Evolutionary conservation across 768 basidiomycete species (phyloP), one percentile per base, ranked within the genome.

Genomic region (Lactarius psammicola): DNA sequence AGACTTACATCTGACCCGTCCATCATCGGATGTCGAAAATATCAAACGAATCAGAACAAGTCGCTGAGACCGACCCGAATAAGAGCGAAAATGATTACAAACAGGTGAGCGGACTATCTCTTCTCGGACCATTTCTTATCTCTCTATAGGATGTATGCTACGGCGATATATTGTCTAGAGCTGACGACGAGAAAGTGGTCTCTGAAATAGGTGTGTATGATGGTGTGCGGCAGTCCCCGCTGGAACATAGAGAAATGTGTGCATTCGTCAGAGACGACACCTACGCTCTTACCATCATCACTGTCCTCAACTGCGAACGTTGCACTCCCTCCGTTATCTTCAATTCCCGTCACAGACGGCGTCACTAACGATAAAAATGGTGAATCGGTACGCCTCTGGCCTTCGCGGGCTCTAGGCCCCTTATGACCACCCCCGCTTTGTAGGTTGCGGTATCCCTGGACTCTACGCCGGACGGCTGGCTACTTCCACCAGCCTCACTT

Each of bases 361-460:
- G 11, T 31, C 18, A 28, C 55, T 28, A 62, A 49, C 13, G 30
- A n/a, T 20, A 3, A 53, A 28, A 18, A 42, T 31, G 51, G 38
- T 20, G 61, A 51, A 7, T 38, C 20, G 30, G 60, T 65, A 51
- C 13, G 60, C 36, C 20, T 53, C 49, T 28, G 23, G 51, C 18
- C 8, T 51, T 36, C 10, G 34, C 10, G 1, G 11, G 33, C 18
- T 57, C 60, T 54, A 20, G 28, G 23, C 3, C 23, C 1, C 2
- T 20, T 56, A 15, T 33, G 60, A 33, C 44, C 1, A 2, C 13
- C 30, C 34, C 20, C 26, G 20, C 3, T 28, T 66, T n/a, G n/a
- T 66, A 66, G 56, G 36, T 17, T 51, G 18, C 26, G 30, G 31
- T 33, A 17, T 61, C 55, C 11, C 17, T 28, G n/a, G 36, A 28